These are phyloP conservation scores for Mycena indigotica DNA, from an alignment of 768 basidiomycete genomes.

Conservation along the genomic window DNA sequence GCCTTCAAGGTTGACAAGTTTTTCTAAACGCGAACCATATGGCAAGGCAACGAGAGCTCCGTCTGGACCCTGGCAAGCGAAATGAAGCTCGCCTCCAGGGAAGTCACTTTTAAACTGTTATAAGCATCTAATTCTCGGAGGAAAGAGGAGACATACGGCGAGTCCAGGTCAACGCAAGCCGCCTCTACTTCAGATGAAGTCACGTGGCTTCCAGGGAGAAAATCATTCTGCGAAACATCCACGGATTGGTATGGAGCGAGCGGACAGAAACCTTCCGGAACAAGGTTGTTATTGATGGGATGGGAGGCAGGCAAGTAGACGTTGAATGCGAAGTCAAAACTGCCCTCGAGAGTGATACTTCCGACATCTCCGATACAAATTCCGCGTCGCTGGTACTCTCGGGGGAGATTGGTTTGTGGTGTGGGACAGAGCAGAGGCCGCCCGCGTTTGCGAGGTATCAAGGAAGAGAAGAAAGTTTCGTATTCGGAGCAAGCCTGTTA, in stretches of 20 bases:
- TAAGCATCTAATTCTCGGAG: background rate
- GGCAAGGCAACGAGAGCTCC: conserved; percentile 24
- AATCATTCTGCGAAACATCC: background rate
- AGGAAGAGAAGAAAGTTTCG: too few relatives aligned
- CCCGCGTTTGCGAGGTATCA: too few relatives aligned
- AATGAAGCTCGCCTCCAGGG: background rate
- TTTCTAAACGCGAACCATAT: conserved; percentile 14
- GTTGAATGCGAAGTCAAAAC: conserved; percentile 42
- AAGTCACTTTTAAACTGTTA: background rate
- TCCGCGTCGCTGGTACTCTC: conserved; percentile 28
- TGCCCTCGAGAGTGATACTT: conserved; percentile 34
- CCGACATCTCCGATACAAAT: conserved; percentile 44
- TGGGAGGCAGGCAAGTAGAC: conserved; percentile 30
- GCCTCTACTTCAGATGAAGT: background rate
- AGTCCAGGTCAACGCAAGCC: background rate
- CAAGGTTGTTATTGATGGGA: conserved; percentile 29
- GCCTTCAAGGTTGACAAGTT: conserved; percentile 1
- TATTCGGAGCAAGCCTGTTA: too few relatives aligned
- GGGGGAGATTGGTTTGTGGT: conserved; percentile 28
- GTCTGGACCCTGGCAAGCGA: background rate
- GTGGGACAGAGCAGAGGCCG: conserved; percentile 40
- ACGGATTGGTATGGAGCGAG: background rate
- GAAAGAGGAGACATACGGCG: background rate
- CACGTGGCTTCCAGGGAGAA: background rate
- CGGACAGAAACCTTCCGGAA: conserved; percentile 30